phyloP scores from a whole-genome alignment of 2,329 filamentous ascomycete genomes.

The Pseudocercospora fuligena region DNA sequence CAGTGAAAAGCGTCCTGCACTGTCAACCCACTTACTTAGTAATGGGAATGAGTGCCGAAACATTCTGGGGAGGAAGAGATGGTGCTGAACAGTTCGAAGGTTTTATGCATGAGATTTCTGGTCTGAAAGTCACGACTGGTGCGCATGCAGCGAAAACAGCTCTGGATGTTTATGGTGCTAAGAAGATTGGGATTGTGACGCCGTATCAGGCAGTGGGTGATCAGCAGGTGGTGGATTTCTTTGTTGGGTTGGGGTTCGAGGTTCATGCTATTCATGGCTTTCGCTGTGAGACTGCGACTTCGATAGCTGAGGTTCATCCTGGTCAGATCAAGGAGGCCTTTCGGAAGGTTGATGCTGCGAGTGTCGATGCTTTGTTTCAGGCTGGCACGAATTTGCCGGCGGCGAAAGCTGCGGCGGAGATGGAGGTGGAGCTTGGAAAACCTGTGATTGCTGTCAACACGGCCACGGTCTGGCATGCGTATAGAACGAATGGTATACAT shows the following conservation, averaged over 20 bases:
- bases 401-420: constrained; percentile 20
- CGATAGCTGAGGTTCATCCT: constrained; percentile 17
- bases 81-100: constrained; percentile 19
- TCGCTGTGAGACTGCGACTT: constrained; percentile 19
- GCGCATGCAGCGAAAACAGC: constrained; percentile 19
- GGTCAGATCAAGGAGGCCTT: constrained; percentile 19
- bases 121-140: constrained; percentile 20
- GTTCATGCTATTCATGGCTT: constrained; percentile 15
- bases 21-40: constrained; percentile 18
- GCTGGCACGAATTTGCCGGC: constrained; percentile 20
- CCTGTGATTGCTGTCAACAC: constrained; percentile 22
- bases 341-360: constrained; percentile 14
- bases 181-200: constrained; percentile 22
- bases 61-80: constrained; percentile 22
- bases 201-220: constrained; percentile 22
- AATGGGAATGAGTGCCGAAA: constrained; percentile 23
- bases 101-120: constrained; percentile 19
- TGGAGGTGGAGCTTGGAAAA: constrained; percentile 19
- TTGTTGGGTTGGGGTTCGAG: constrained; percentile 15
- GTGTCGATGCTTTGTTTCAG: constrained; percentile 20
- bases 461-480: constrained; percentile 23
- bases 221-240: constrained; percentile 21
- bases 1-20: constrained; percentile 19
- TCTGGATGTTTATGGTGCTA: constrained; percentile 17
- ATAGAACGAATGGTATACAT: constrained; percentile 15